phyloP scores from a whole-genome alignment of 108 stramenopile genomes.

The Epipyxis sp. region DNA sequence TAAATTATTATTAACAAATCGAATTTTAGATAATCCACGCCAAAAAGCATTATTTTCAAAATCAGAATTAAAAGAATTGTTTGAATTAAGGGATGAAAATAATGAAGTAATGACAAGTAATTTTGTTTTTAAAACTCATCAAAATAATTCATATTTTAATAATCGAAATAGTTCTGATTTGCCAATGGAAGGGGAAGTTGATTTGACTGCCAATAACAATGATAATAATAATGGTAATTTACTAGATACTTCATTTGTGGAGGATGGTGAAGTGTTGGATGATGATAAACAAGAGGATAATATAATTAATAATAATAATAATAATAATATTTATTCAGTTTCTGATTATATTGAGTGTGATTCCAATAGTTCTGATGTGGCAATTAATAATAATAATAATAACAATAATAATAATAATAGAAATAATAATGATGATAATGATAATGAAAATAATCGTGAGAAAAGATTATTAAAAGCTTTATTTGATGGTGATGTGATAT shows the following conservation, averaged over 20 bases:
- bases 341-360: too few species aligned
- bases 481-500: constrained; percentile 25
- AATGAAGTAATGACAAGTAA: not conserved
- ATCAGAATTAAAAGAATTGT: constrained; percentile 78
- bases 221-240: too few species aligned
- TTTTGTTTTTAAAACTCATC: too few species aligned
- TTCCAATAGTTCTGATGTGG: not conserved
- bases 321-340: too few species aligned
- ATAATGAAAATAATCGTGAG: not conserved
- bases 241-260: not conserved
- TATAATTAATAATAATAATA: too few species aligned
- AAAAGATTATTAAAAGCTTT: not conserved
- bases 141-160: too few species aligned
- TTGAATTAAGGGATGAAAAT: constrained; percentile 58
- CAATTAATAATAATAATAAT: too few species aligned
- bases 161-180: not conserved
- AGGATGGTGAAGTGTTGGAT: not conserved
- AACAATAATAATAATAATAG: too few species aligned
- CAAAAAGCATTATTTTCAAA: constrained; percentile 81
- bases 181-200: constrained; percentile 17
- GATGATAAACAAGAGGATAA: constrained; percentile 1
- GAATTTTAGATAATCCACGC: constrained; percentile 79
- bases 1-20: constrained; percentile 87
- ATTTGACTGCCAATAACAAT: too few species aligned
- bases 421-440: not conserved